Percentiles rank a stretch among this genome's conserved stretches.
phyloP scores from a whole-genome alignment of 2,329 filamentous ascomycete genomes.

The Penicillium sp. region DNA sequence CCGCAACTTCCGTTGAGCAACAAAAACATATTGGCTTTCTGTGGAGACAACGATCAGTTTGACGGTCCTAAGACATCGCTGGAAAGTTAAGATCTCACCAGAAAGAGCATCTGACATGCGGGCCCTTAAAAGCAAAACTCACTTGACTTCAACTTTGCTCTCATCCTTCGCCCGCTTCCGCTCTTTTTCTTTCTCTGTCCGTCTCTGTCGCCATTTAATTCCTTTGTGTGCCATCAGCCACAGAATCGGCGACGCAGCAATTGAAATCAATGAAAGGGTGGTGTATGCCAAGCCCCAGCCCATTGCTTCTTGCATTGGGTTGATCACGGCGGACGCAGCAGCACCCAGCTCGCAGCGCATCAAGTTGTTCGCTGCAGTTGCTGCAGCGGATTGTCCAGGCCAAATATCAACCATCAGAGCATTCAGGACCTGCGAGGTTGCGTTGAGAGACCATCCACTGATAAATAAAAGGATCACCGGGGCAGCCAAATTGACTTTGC shows the following conservation, averaged over 20 bases:
- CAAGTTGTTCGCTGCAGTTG: slow-evolving; percentile 43
- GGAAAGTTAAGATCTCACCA: too few species aligned
- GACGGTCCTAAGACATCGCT: too few species aligned
- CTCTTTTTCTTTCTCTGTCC: slow-evolving; percentile 7
- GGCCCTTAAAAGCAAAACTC: not conserved
- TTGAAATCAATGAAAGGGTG: slow-evolving; percentile 32
- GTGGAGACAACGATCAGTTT: too few species aligned
- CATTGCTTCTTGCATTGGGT: slow-evolving; percentile 39
- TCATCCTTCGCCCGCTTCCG: not conserved
- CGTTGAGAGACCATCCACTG: slow-evolving; percentile 35
- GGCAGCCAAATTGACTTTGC: slow-evolving; percentile 30
- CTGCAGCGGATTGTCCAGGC: slow-evolving; percentile 35
- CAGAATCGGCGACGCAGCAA: slow-evolving; percentile 21
- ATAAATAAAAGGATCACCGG: slow-evolving; percentile 36
- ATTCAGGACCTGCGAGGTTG: slow-evolving; percentile 39
- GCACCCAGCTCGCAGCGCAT: slow-evolving; percentile 42
- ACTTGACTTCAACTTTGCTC: not conserved
- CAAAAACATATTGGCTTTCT: too few species aligned
- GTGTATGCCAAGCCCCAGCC: slow-evolving; percentile 46
- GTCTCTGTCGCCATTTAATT: slow-evolving; percentile 28
- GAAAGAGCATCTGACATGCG: not conserved
- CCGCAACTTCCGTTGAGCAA: not conserved
- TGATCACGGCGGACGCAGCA: slow-evolving; percentile 37
- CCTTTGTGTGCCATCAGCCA: slow-evolving; percentile 29
- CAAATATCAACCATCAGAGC: slow-evolving; percentile 47